These are phyloP conservation scores for Eudorina sp. DNA, from an alignment of 139 green algal genomes.

Conservation along the genomic window DNA sequence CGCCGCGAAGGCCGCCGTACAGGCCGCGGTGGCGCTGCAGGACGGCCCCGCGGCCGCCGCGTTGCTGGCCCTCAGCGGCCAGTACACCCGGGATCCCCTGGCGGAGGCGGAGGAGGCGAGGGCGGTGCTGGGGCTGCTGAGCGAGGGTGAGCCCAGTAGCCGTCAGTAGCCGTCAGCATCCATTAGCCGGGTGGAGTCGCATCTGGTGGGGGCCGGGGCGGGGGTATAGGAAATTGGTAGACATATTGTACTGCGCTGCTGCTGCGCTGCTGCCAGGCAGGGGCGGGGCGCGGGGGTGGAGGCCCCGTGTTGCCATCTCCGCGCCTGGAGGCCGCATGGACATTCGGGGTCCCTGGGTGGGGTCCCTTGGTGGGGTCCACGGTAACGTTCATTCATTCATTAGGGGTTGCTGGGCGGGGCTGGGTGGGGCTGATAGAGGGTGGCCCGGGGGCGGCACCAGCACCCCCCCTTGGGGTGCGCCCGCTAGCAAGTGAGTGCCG, in stretches of 20 bases:
- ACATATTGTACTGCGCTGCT: neutral
- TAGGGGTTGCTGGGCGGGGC: neutral
- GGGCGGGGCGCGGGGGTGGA: neutral
- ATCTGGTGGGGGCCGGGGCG: neutral
- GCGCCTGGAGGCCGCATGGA: no score
- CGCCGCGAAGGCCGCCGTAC: neutral
- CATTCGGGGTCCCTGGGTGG: no score
- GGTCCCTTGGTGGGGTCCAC: no score
- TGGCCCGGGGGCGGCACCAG: neutral
- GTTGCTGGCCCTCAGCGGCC: conserved; percentile 6
- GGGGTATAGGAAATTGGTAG: neutral
- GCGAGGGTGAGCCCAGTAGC: no score
- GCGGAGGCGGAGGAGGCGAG: neutral
- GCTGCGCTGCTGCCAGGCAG: neutral
- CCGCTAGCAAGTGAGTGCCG: no score
- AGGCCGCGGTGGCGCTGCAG: conserved; percentile 2
- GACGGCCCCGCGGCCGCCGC: conserved; percentile 10
- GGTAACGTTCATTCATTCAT: no score
- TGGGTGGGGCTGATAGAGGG: neutral
- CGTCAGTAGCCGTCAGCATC: no score
- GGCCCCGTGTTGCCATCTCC: no score
- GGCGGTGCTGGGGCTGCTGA: conserved; percentile 20
- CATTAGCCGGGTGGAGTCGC: no score
- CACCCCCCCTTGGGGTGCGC: neutral
- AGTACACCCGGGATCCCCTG: conserved; percentile 30